phyloP scores from a whole-genome alignment of 345 rosid species.

The Hibiscus trionum region DNA sequence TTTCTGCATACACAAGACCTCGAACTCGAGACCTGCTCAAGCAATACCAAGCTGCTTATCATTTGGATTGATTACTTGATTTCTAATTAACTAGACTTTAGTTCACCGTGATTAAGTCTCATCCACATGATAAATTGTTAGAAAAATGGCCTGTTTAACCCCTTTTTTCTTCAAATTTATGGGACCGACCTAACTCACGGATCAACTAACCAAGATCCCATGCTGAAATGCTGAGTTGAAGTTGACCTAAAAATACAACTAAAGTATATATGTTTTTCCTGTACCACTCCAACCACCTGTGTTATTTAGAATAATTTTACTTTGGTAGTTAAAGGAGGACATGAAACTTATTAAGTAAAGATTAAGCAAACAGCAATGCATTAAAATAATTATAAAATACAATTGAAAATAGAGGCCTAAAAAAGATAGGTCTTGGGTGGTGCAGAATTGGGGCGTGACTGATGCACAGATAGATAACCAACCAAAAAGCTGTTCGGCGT shows the following conservation, averaged over 20 bases:
- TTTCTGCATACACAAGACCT: no score
- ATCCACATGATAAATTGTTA: conserved; percentile 7
- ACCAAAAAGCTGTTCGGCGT: background rate
- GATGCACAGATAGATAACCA: background rate
- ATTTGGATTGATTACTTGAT: no score
- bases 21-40: no score
- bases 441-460: background rate
- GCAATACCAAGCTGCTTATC: no score
- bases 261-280: background rate
- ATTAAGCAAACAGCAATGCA: background rate
- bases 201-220: conserved; percentile 38
- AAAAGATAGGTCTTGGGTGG: background rate
- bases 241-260: conserved; percentile 6
- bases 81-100: background rate
- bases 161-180: background rate
- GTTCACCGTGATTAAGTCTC: conserved; percentile 6
- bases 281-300: background rate
- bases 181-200: conserved; percentile 26
- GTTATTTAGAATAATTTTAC: background rate
- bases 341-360: background rate
- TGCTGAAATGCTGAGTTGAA: background rate
- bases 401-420: background rate
- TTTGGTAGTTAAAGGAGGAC: background rate
- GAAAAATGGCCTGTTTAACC: background rate
- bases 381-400: background rate